Conservation (phyloP, 805 yeast genomes). For the Suhomyces sp. region DNA sequence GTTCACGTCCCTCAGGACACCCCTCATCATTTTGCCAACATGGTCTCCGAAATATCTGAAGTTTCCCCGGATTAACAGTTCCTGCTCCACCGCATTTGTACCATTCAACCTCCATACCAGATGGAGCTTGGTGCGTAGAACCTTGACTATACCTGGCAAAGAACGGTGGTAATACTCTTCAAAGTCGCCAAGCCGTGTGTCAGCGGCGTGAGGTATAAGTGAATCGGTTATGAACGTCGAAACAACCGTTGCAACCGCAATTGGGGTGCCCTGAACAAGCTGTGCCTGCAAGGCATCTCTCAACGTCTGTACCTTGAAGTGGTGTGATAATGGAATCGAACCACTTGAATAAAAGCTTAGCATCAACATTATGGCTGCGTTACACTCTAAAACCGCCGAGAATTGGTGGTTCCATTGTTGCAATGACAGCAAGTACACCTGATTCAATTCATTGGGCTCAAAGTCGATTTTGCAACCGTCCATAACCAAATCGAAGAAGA, state of each 20-base stretch:
- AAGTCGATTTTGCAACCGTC: slow-evolving; percentile 1
- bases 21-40: slow-evolving; percentile 6
- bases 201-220: neutral
- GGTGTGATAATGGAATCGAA: neutral
- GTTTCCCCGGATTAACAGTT: slow-evolving; percentile 3
- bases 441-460: slow-evolving; percentile 11
- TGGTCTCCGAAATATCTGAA: slow-evolving; percentile 7
- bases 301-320: neutral
- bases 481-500: slow-evolving; percentile 8
- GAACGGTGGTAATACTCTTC: neutral
- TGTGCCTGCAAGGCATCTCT: no score
- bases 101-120: neutral
- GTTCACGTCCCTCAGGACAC: slow-evolving; percentile 6
- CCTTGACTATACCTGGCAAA: neutral
- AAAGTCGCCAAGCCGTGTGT: neutral
- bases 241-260: no score
- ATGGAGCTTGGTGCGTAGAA: neutral
- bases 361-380: slow-evolving; percentile 3
- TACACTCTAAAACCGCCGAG: slow-evolving; percentile 4
- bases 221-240: neutral
- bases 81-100: no score
- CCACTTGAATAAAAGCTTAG: neutral
- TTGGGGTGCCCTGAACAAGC: neutral
- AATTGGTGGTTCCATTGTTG: neutral
- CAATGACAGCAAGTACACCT: slow-evolving; percentile 6